A percentile compares a stretch with the other conserved stretches of the same genome.
These are phyloP conservation scores for Camelina hispida DNA, from an alignment of 345 rosid genomes.

Conservation along the genomic window DNA sequence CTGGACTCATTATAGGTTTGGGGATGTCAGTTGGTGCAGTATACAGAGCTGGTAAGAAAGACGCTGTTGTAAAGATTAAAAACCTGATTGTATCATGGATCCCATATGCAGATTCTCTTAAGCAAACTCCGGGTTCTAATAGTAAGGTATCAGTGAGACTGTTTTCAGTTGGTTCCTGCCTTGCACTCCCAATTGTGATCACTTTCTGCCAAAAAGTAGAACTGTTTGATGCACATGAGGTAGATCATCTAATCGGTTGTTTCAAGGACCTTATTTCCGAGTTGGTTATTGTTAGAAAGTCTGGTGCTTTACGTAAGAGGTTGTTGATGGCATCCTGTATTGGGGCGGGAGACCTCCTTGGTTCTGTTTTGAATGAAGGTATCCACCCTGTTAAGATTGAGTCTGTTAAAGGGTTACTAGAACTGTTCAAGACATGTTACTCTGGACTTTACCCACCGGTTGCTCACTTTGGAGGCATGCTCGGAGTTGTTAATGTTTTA, in stretches of 20 bases:
- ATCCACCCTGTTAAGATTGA: slow-evolving; percentile 65
- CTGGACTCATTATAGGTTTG: slow-evolving; percentile 89
- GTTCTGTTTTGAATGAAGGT: slow-evolving; percentile 73
- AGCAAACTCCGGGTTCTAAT: slow-evolving; percentile 45
- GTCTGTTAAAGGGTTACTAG: slow-evolving; percentile 57
- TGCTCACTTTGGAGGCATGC: slow-evolving; percentile 82
- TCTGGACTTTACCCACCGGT: slow-evolving; percentile 63
- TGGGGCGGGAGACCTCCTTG: slow-evolving; percentile 83
- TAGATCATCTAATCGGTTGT: slow-evolving; percentile 58
- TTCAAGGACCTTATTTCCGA: slow-evolving; percentile 71
- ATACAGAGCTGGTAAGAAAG: slow-evolving; percentile 78
- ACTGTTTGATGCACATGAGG: slow-evolving; percentile 64
- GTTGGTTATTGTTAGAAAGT: slow-evolving; percentile 61
- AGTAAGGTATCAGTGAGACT: slow-evolving; percentile 51
- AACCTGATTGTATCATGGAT: slow-evolving; percentile 79
- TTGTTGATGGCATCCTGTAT: slow-evolving; percentile 80
- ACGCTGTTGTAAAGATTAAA: slow-evolving; percentile 67
- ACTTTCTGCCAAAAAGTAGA: slow-evolving; percentile 85
- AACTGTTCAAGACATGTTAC: slow-evolving; percentile 76
- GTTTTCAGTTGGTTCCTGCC: slow-evolving; percentile 80
- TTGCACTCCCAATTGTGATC: slow-evolving; percentile 72
- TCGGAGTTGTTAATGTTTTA: slow-evolving; percentile 81
- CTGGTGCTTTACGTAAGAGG: slow-evolving; percentile 65
- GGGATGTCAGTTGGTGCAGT: slow-evolving; percentile 75
- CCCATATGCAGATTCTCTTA: slow-evolving; percentile 56